A percentile compares a stretch with the other conserved stretches of the same genome.
Evolutionary conservation across 2,329 filamentous ascomycete genomes (phyloP).

Genomic region (Zymoseptoria tritici): DNA sequence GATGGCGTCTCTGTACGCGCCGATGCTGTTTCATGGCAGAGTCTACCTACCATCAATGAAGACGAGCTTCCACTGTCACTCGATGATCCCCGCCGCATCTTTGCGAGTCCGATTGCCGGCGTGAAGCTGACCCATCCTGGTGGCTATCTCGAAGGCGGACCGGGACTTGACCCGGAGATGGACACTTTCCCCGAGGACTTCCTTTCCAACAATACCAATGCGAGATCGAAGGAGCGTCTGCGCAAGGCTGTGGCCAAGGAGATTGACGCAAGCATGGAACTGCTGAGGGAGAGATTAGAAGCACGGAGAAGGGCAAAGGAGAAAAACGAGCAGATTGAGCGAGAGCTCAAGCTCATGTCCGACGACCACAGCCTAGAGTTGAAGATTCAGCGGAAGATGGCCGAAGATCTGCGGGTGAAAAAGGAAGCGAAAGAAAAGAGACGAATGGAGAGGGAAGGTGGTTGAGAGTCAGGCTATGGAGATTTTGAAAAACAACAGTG

Average conservation of each 20-base stretch:
- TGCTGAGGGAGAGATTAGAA: constrained; percentile 27
- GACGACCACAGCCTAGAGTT: constrained; percentile 40
- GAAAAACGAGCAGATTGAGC: constrained; percentile 37
- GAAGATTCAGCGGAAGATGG: constrained; percentile 37
- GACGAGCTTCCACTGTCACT: constrained; percentile 37
- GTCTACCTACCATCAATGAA: constrained; percentile 24
- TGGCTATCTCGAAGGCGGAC: constrained; percentile 44
- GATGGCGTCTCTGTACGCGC: constrained; percentile 22
- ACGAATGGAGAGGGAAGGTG: constrained; percentile 11
- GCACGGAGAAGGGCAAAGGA: constrained; percentile 33
- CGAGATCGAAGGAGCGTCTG: constrained; percentile 31
- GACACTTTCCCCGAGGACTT: constrained; percentile 36
- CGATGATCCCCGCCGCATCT: constrained; percentile 36
- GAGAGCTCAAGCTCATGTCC: constrained; percentile 36
- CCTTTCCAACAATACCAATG: constrained; percentile 28
- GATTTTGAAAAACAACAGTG: not conserved
- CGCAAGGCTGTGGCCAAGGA: constrained; percentile 27
- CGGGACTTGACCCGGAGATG: constrained; percentile 33
- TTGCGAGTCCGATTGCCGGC: constrained; percentile 37
- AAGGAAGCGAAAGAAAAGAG: constrained; percentile 29
- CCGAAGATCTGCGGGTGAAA: constrained; percentile 32
- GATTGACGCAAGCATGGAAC: constrained; percentile 23
- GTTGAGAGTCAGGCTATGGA: constrained; percentile 6
- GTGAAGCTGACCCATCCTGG: constrained; percentile 39
- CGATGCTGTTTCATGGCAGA: constrained; percentile 19